Percentiles rank a stretch among this genome's conserved stretches.
phyloP scores from a whole-genome alignment of 2,329 filamentous ascomycete genomes.

The Curvularia verruculosa region DNA sequence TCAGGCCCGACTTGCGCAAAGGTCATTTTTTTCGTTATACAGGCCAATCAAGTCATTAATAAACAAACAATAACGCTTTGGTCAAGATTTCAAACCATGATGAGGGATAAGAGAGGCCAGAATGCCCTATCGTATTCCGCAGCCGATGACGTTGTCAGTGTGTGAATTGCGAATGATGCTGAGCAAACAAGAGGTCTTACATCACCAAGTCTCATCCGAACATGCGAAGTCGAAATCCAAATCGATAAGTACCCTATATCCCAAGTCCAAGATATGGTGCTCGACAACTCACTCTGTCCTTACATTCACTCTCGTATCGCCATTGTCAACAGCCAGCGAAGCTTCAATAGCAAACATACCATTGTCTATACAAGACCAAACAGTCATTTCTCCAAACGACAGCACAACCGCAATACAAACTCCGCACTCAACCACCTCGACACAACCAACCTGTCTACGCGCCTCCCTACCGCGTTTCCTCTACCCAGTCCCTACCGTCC shows the following conservation, averaged over 20 bases:
- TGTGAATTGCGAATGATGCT: neutral
- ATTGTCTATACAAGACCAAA: neutral
- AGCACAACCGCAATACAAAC: neutral
- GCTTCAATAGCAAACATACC: neutral
- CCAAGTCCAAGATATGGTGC: constrained; percentile 7
- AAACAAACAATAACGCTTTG: neutral
- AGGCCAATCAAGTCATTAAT: neutral
- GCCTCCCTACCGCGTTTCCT: constrained; percentile 15
- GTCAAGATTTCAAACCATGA: neutral
- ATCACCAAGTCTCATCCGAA: neutral
- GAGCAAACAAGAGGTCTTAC: neutral
- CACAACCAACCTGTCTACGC: constrained; percentile 9
- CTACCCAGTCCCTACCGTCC: constrained; percentile 17
- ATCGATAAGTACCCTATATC: neutral
- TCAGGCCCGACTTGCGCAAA: neutral
- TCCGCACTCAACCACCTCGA: neutral
- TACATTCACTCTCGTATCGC: neutral
- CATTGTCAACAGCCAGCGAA: neutral
- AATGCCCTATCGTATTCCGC: neutral
- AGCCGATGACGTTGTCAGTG: neutral
- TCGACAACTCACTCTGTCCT: neutral
- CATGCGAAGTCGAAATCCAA: neutral
- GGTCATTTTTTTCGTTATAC: neutral
- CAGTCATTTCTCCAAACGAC: neutral
- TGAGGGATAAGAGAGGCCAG: neutral